Percentiles rank a stretch among this genome's conserved stretches.
phyloP scores from a whole-genome alignment of 306 rosid genomes.

The Luffa aegyptiaca region DNA sequence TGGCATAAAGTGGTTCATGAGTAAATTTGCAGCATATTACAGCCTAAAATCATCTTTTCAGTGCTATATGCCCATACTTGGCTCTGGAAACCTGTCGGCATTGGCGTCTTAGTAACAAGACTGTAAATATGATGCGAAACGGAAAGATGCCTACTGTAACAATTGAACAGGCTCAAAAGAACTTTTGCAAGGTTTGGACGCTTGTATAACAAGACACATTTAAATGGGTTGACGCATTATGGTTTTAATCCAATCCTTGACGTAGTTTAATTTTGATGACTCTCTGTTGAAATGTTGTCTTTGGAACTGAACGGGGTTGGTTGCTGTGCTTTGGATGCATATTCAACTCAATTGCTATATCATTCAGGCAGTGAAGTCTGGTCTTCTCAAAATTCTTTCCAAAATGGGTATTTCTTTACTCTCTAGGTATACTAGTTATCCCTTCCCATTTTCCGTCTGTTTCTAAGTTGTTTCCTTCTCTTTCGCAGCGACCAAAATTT shows the following conservation, averaged over 20 bases:
- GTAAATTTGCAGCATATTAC: conserved; percentile 10
- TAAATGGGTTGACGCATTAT: background rate
- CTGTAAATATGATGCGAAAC: conserved; percentile 90
- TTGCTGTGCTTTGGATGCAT: background rate
- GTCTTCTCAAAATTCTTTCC: conserved; percentile 94
- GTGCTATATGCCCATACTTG: conserved; percentile 95
- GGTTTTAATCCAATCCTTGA: background rate
- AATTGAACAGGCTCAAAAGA: conserved; percentile 98
- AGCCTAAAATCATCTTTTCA: conserved; percentile 23
- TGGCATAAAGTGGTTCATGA: background rate
- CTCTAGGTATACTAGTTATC: conserved; percentile 47
- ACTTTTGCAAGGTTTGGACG: conserved; percentile 69
- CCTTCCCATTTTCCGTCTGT: background rate
- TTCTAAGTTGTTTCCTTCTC: background rate
- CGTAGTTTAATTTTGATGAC: background rate
- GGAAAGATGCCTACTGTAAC: conserved; percentile 98
- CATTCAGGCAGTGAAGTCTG: conserved; percentile 80
- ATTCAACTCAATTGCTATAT: conserved; percentile 4
- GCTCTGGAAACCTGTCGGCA: conserved; percentile 98
- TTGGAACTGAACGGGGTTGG: background rate
- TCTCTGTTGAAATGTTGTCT: background rate
- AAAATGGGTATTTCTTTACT: conserved; percentile 96
- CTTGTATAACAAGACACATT: background rate
- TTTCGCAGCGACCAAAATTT: background rate
- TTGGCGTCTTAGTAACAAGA: conserved; percentile 94